Evolutionary conservation across 371 early-diverging fungal genomes (phyloP).

Genomic region (Mucor sp.): DNA sequence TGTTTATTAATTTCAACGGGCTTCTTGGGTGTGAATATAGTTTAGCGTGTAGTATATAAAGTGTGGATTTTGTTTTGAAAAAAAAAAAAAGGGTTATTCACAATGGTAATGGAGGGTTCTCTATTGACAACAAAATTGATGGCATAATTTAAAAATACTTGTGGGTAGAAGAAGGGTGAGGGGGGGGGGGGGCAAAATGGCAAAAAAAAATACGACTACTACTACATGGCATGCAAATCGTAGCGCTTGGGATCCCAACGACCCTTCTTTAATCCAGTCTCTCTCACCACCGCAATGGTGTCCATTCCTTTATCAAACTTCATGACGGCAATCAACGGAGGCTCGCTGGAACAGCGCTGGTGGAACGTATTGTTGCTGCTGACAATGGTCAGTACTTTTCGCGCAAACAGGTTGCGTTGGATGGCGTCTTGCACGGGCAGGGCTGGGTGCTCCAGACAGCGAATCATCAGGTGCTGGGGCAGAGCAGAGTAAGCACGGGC

Average conservation of each 20-base stretch:
- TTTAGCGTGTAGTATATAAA: too few species aligned
- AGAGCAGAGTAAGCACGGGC: constrained; percentile 34
- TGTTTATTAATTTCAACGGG: neutral
- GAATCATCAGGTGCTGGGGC: constrained; percentile 39
- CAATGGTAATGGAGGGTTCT: too few species aligned
- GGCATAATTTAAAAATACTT: too few species aligned
- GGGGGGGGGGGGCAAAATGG: too few species aligned
- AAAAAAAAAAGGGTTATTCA: neutral
- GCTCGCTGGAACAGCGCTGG: constrained; percentile 2
- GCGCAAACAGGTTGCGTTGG: constrained; percentile 37
- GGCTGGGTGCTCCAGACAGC: constrained; percentile 38
- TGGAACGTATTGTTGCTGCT: constrained; percentile 4
- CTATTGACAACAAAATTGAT: too few species aligned
- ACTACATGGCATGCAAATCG: neutral
- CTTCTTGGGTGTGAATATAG: too few species aligned
- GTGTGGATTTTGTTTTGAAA: too few species aligned
- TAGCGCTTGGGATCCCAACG: constrained; percentile 40
- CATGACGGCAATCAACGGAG: constrained; percentile 29
- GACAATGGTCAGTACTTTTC: constrained; percentile 21
- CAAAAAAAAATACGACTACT: too few species aligned
- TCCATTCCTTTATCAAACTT: constrained; percentile 31
- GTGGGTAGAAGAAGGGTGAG: too few species aligned
- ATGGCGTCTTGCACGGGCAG: constrained; percentile 38
- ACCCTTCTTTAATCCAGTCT: constrained; percentile 32
- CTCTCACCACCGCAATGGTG: constrained; percentile 28